A percentile compares a stretch with the other conserved stretches of the same genome.
Evolutionary conservation across 2,329 filamentous ascomycete genomes (phyloP).

Genomic region (Fusarium poae): DNA sequence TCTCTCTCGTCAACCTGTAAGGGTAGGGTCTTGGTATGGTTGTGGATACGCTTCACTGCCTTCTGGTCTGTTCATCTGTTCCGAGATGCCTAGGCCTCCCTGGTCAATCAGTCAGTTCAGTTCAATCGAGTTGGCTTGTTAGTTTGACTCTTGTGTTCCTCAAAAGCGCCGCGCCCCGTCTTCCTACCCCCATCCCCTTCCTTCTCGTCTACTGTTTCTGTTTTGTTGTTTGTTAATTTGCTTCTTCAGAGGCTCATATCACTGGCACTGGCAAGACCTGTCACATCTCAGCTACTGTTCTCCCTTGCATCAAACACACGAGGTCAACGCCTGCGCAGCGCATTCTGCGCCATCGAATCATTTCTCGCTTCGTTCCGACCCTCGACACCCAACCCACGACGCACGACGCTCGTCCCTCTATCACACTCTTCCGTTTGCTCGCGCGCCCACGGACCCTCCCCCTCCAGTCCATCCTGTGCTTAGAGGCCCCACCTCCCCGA

Average conservation of each 20-base stretch:
- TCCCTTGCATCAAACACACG: constrained; percentile 41
- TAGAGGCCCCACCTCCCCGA: constrained; percentile 43
- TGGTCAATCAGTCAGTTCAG: constrained; percentile 41
- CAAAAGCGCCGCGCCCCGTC: constrained; percentile 47
- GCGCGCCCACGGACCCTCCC: constrained; percentile 41
- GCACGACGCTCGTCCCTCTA: constrained; percentile 45
- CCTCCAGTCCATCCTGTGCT: constrained; percentile 35
- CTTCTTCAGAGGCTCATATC: constrained; percentile 22
- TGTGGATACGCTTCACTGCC: constrained; percentile 36
- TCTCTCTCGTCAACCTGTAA: constrained; percentile 24
- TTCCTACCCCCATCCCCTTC: constrained; percentile 42
- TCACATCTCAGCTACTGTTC: constrained; percentile 34
- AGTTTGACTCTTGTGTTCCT: constrained; percentile 38
- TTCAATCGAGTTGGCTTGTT: constrained; percentile 37
- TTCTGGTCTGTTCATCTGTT: constrained; percentile 41
- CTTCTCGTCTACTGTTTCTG: constrained; percentile 32
- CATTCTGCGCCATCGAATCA: constrained; percentile 38
- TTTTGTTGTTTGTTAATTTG: constrained; percentile 31
- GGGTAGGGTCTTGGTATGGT: constrained; percentile 26
- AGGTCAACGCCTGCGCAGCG: constrained; percentile 39
- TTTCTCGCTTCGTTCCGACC: constrained; percentile 42
- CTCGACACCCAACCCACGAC: constrained; percentile 38
- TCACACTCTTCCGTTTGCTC: constrained; percentile 30
- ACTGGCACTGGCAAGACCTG: constrained; percentile 18
- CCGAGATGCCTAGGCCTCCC: constrained; percentile 35